These are phyloP conservation scores for Cudoniella acicularis DNA, from an alignment of 495 filamentous ascomycete species.

Conservation along the genomic window DNA sequence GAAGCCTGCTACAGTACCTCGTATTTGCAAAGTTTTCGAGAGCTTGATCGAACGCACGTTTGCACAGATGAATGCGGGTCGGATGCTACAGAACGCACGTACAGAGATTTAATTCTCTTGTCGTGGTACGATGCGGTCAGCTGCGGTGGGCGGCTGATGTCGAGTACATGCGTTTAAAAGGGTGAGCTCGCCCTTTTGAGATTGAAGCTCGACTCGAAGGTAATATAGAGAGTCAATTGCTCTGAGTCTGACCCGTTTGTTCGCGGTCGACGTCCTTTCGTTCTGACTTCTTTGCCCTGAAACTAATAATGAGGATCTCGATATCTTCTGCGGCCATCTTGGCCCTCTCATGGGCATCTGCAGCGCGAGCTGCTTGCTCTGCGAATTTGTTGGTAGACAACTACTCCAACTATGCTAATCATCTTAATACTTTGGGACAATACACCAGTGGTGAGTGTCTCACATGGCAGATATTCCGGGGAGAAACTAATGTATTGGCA, in stretches of 20 bases:
- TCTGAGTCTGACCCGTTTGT: constrained; percentile 19
- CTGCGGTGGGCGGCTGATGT: too few relatives aligned
- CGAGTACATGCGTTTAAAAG: too few relatives aligned
- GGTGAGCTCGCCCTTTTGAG: neutral
- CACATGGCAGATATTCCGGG: constrained; percentile 3
- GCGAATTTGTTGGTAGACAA: constrained; percentile 53
- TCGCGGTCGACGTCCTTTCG: constrained; percentile 19
- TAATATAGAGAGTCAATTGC: neutral
- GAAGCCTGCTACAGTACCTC: neutral
- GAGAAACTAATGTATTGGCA: constrained; percentile 25
- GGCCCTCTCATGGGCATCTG: constrained; percentile 2
- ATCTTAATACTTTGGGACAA: constrained; percentile 44
- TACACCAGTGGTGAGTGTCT: constrained; percentile 47
- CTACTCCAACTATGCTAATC: constrained; percentile 47
- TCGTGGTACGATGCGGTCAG: too few relatives aligned
- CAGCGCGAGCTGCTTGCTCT: constrained; percentile 35
- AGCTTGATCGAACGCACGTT: neutral
- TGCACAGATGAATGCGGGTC: neutral
- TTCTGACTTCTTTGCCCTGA: neutral
- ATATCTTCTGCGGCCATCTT: neutral
- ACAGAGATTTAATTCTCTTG: too few relatives aligned
- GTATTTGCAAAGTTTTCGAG: too few relatives aligned
- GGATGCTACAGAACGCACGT: too few relatives aligned
- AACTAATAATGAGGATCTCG: constrained; percentile 6
- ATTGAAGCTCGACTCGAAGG: neutral